Base-by-base conservation (phyloP, 2,329 filamentous ascomycete genomes). In the Stagonosporopsis tanaceti region DNA sequence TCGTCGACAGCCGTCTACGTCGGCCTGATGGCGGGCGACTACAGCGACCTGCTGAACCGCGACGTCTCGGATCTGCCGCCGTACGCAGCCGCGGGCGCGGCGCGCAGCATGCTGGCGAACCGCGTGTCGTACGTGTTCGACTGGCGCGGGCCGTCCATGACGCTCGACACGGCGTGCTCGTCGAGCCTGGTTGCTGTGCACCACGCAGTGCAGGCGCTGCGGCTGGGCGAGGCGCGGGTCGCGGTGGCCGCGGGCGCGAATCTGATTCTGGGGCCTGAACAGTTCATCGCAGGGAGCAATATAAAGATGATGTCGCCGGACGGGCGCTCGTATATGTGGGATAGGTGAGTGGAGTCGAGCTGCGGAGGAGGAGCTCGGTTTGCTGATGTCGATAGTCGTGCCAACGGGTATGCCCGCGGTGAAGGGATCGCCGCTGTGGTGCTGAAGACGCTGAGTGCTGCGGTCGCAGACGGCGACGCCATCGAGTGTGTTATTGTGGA, bases 381-480 rank as follows among this genome's bases (percentile, higher is more conserved):
- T 27, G n/a, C 24, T 30, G 9, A 42, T 30, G 3, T 42, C 14
- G 17, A 7, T 34, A 45, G 66, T 0, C 47, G 66, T 2, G 84
- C 81, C 0, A 72, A 84, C 60, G 84, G 82, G 7, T 84, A 78
- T 67, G 82, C 76, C 27, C 78, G 84, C 0, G 83, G 81, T 11
- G 85, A 87, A 48, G 84, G 84, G 0, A 69, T 85, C 11, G 79
- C 79, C 0, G 72, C 76, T 0, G 60, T 87, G 0, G 69, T 87
- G 0, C 60, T 88, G 0, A 87, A 87, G 66, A 74, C 68, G 1
- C 64, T 87, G 1, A 71, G 66, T 5, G 68, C 77, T 1, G 86
- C 86, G 0, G 53, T 87, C 4, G 68, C 56, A 0, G 78, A 82
- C 62, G 77, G 77, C 0, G 81, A 84, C 57, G 63, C 74, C 4